Percentiles rank a stretch among this genome's conserved stretches.
These are phyloP conservation scores for Diaporthe sp. DNA, from an alignment of 2,329 filamentous ascomycete species.

Conservation along the genomic window DNA sequence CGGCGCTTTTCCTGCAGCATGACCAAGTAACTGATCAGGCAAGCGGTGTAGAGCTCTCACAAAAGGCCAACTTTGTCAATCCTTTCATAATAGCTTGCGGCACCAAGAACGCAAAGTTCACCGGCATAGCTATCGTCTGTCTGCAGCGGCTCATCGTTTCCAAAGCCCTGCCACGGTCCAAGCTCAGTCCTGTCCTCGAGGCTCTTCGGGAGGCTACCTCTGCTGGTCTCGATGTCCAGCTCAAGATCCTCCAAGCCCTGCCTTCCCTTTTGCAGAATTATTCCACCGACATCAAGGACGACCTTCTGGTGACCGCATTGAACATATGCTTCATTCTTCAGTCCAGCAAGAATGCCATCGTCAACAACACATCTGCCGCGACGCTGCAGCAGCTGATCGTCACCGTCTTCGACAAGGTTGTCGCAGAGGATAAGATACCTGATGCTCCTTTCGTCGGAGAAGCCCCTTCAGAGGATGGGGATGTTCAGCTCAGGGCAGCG, in stretches of 20 bases:
- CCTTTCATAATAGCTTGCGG: conserved; percentile 94
- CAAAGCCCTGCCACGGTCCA: conserved; percentile 79
- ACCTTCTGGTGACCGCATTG: conserved; percentile 82
- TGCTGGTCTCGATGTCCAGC: conserved; percentile 86
- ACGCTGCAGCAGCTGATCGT: conserved; percentile 94
- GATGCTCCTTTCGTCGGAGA: conserved; percentile 72
- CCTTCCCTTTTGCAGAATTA: conserved; percentile 94
- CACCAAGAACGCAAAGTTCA: conserved; percentile 91
- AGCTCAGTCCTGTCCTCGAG: conserved; percentile 87
- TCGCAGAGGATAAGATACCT: conserved; percentile 77
- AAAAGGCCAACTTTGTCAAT: conserved; percentile 85
- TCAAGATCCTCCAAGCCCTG: conserved; percentile 93
- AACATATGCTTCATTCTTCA: conserved; percentile 94
- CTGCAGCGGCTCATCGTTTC: conserved; percentile 89
- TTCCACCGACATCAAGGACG: conserved; percentile 80
- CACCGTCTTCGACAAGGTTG: conserved; percentile 92
- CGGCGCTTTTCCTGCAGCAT: conserved; percentile 39
- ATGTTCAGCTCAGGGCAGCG: conserved; percentile 75
- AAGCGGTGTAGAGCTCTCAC: conserved; percentile 75
- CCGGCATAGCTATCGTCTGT: conserved; percentile 86
- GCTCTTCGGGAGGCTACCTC: conserved; percentile 87
- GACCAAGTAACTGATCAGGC: conserved; percentile 14
- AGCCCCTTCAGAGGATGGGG: conserved; percentile 72
- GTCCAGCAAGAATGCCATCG: conserved; percentile 89
- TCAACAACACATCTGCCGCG: conserved; percentile 96